A percentile compares a stretch with the other conserved stretches of the same genome.
phyloP scores from a whole-genome alignment of 1,139 yeast species.

The Scheffersomyces quercinus region DNA sequence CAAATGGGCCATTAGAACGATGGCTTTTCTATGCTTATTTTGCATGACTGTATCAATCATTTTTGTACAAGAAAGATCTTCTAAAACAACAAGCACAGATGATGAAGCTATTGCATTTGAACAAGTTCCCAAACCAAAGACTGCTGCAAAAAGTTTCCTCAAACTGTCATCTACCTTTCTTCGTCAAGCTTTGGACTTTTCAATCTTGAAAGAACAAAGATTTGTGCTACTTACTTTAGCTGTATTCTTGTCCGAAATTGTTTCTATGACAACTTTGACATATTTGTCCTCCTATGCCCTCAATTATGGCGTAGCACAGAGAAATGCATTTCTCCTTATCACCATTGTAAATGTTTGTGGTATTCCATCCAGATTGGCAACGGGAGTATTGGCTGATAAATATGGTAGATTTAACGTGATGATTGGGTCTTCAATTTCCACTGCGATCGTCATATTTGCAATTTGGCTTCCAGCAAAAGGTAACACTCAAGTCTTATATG shows the following conservation, averaged over 20 bases:
- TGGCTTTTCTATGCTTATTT: conserved; percentile 50
- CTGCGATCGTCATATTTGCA: conserved; percentile 40
- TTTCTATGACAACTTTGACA: conserved; percentile 50
- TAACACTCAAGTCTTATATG: conserved; percentile 17
- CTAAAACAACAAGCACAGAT: not conserved
- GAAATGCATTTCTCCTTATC: conserved; percentile 45
- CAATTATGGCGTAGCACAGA: conserved; percentile 37
- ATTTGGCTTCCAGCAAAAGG: conserved; percentile 47
- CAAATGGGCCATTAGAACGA: conserved; percentile 60
- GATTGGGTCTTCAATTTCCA: conserved; percentile 37
- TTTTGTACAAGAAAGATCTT: conserved; percentile 44
- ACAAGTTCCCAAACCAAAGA: not conserved
- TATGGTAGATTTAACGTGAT: conserved; percentile 56
- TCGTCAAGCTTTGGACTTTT: conserved; percentile 38
- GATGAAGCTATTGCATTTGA: not conserved
- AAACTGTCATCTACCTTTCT: conserved; percentile 12
- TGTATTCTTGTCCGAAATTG: conserved; percentile 48
- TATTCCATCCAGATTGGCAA: conserved; percentile 45
- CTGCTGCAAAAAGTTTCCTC: not conserved
- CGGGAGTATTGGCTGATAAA: conserved; percentile 50
- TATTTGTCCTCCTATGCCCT: conserved; percentile 55
- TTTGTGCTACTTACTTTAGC: conserved; percentile 43
- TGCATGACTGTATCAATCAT: conserved; percentile 38
- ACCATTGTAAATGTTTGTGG: conserved; percentile 50
- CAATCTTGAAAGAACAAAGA: conserved; percentile 40